phyloP scores from a whole-genome alignment of 495 filamentous ascomycete species.

The Xylaria acuta region DNA sequence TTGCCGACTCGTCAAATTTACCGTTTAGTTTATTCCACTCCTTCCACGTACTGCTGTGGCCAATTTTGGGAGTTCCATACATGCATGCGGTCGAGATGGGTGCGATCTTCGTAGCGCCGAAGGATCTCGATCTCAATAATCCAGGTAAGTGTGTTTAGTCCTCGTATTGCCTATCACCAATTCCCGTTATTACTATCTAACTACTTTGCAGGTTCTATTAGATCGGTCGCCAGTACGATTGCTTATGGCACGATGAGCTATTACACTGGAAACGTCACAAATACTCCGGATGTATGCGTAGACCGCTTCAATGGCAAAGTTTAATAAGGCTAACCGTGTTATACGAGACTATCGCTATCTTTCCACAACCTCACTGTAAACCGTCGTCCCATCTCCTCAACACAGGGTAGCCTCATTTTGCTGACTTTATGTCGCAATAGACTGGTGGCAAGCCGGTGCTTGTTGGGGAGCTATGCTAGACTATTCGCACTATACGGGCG shows the following conservation, averaged over 20 bases:
- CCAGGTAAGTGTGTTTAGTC: conserved; percentile 38
- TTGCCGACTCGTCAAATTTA: not conserved
- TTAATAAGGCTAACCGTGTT: conserved; percentile 25
- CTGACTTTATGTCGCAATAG: conserved; percentile 52
- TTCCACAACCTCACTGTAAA: conserved; percentile 70
- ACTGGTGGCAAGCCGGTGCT: conserved; percentile 82
- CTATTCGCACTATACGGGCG: conserved; percentile 84
- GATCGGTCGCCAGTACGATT: conserved; percentile 53
- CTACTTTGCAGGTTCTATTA: conserved; percentile 52
- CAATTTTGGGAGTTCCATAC: conserved; percentile 43
- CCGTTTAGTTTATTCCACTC: not conserved
- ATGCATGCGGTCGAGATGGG: conserved; percentile 36
- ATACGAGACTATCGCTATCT: conserved; percentile 58
- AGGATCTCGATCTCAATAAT: conserved; percentile 52
- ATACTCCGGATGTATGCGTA: conserved; percentile 54
- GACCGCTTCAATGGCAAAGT: conserved; percentile 21
- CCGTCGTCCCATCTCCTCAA: conserved; percentile 37
- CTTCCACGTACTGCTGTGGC: not conserved
- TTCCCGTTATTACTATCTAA: not conserved
- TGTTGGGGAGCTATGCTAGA: conserved; percentile 77
- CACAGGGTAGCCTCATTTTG: conserved; percentile 18
- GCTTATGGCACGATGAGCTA: conserved; percentile 53
- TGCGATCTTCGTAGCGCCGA: conserved; percentile 43
- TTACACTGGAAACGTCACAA: conserved; percentile 70
- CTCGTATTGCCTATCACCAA: not conserved